Percentiles rank a stretch among this genome's conserved stretches.
These are phyloP conservation scores for Camellia lanceoleosa DNA, from an alignment of 148 eudicot species.

Conservation along the genomic window DNA sequence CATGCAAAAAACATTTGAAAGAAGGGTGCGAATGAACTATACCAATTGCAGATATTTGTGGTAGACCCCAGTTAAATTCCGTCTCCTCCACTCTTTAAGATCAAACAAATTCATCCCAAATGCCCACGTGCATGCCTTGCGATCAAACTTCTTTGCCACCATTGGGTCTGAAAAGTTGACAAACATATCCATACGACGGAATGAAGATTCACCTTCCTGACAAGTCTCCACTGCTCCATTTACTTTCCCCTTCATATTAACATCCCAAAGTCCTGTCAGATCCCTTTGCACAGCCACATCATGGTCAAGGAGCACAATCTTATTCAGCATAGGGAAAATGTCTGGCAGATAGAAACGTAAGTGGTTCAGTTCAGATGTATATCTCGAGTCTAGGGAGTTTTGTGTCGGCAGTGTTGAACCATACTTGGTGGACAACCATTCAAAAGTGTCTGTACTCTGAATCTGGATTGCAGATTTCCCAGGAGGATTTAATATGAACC, in stretches of 20 bases:
- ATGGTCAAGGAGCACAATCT: constrained; percentile 89
- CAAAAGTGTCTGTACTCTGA: constrained; percentile 54
- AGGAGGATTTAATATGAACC: constrained; percentile 87
- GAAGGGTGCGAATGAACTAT: neutral
- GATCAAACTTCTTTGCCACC: constrained; percentile 52
- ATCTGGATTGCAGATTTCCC: constrained; percentile 73
- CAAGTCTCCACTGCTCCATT: constrained; percentile 94
- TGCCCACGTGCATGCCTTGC: constrained; percentile 87
- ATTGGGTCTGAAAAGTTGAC: constrained; percentile 80
- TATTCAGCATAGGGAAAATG: constrained; percentile 69
- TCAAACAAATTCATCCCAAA: constrained; percentile 98
- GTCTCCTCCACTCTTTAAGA: constrained; percentile 72
- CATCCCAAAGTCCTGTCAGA: constrained; percentile 61
- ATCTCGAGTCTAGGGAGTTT: constrained; percentile 69
- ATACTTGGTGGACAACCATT: constrained; percentile 42
- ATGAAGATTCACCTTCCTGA: constrained; percentile 55
- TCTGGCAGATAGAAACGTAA: constrained; percentile 91
- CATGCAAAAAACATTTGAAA: neutral
- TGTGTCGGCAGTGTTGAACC: constrained; percentile 39
- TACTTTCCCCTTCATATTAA: constrained; percentile 75
- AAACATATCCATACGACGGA: constrained; percentile 59
- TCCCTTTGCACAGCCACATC: constrained; percentile 93
- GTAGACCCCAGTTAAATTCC: constrained; percentile 57
- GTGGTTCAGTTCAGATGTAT: constrained; percentile 78
- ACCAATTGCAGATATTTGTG: constrained; percentile 69